Base-by-base conservation (phyloP, 208 protist species). In the Leishmania arabica region DNA sequence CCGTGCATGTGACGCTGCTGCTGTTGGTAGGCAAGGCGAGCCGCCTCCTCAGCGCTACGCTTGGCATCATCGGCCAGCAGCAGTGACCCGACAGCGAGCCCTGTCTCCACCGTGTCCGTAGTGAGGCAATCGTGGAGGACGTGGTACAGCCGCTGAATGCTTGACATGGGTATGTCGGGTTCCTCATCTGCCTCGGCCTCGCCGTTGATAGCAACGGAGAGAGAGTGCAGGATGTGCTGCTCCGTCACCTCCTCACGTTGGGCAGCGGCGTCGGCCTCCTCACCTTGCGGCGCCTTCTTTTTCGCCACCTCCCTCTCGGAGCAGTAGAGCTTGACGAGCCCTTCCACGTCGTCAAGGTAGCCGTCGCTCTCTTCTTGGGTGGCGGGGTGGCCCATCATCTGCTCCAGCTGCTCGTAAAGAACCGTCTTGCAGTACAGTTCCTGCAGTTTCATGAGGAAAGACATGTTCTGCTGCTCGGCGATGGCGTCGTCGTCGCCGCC, bases 321-420 rank as follows among this genome's bases (percentile, higher is more conserved):
- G 49, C 49, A 49, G 82, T 92, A 97, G 19, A 96, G 84, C 27
- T 88, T 81, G 42, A 96, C 68, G 62, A 97, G 87, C 15, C 86
- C 88, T 58, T 95, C 89, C 37, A 97, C 93, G 71, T 97, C 93
- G 42, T 95, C 92, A 85, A 92, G 91, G 86, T 94, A 96, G 24
- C 83, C 91, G 84, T 95, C 82, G 64, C 87, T 89, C 81, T 95
- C 88, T 65, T 88, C 87, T 58, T 84, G 84, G 13, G 85, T 93
- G 72, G 88, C 83, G 17, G 92, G 90, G 27, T 86, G 79, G 21
- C 95, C 95, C 80, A 97, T 90, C 47, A 96, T 83, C 72, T 89
- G 86, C 75, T 94, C 92, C 54, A 97, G 85, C 84, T 90, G 78
- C 62, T 89, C 81, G 77, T 96, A 95, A 53, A 97, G 84, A 51